These are phyloP conservation scores for Lepiota brunneoincarnata DNA, from an alignment of 768 basidiomycete species.

Conservation along the genomic window DNA sequence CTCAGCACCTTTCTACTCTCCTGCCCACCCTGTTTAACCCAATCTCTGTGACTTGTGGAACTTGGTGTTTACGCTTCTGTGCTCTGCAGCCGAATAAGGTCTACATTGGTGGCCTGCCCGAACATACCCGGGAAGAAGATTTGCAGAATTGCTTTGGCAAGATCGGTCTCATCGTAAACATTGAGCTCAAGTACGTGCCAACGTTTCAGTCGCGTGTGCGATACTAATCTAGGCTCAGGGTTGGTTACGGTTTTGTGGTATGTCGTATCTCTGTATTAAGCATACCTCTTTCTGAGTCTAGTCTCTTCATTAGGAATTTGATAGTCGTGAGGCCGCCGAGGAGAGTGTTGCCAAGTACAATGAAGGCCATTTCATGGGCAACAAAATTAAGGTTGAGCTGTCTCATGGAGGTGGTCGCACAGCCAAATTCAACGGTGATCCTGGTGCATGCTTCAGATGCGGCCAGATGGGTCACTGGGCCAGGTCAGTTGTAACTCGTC, in stretches of 20 bases:
- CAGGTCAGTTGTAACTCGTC: slow-evolving; percentile 46
- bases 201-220: slow-evolving; percentile 10
- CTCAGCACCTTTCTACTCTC: slow-evolving; percentile 11
- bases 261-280: slow-evolving; percentile 24
- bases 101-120: slow-evolving; percentile 87
- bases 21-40: slow-evolving; percentile 46
- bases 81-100: slow-evolving; percentile 88
- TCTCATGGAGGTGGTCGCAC: slow-evolving; percentile 83
- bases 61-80: slow-evolving; percentile 63
- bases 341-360: slow-evolving; percentile 87
- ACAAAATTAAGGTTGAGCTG: slow-evolving; percentile 85
- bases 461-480: slow-evolving; percentile 89
- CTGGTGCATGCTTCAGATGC: slow-evolving; percentile 87
- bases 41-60: slow-evolving; percentile 41
- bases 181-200: slow-evolving; percentile 76
- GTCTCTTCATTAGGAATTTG: slow-evolving; percentile 74
- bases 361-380: slow-evolving; percentile 90
- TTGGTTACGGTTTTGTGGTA: slow-evolving; percentile 91
- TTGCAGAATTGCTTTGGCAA: slow-evolving; percentile 84
- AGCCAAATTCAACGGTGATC: slow-evolving; percentile 80
- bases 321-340: slow-evolving; percentile 75
- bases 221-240: slow-evolving; percentile 38
- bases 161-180: slow-evolving; percentile 69
- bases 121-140: slow-evolving; percentile 84
- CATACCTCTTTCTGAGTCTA: not conserved